Evolutionary conservation across 371 early-diverging fungal species (phyloP).

Genomic region (Saksenaea vasiformis): DNA sequence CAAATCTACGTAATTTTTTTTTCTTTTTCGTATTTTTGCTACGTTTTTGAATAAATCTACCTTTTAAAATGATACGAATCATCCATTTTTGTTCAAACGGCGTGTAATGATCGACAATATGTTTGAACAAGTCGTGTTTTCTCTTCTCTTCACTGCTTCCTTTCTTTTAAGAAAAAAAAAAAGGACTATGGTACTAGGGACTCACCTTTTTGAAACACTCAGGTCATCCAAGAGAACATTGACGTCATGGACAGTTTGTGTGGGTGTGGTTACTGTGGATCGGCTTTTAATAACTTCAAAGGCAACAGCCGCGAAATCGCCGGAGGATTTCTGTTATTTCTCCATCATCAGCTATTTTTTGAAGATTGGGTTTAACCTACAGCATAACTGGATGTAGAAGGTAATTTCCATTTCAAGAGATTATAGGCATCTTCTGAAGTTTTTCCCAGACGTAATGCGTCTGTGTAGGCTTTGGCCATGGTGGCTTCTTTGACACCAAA

Average conservation of each 20-base stretch:
- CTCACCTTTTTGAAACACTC: conserved; percentile 26
- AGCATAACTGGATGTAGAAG: conserved; percentile 32
- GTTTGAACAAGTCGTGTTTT: conserved; percentile 46
- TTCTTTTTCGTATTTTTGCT: background rate
- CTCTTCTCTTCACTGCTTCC: conserved; percentile 18
- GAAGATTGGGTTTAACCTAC: conserved; percentile 16
- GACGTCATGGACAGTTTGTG: conserved; percentile 51
- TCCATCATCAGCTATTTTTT: background rate
- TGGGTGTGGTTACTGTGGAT: conserved; percentile 35
- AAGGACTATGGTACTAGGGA: too few species aligned
- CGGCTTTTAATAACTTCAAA: conserved; percentile 45
- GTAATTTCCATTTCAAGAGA: conserved; percentile 63
- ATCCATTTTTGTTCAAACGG: conserved; percentile 77
- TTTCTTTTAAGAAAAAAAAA: too few species aligned
- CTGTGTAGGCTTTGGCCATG: conserved; percentile 65
- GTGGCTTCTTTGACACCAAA: conserved; percentile 71
- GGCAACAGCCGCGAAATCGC: conserved; percentile 58
- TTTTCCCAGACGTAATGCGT: conserved; percentile 55
- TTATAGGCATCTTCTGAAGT: conserved; percentile 56
- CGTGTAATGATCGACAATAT: conserved; percentile 58
- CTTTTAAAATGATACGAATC: conserved; percentile 72
- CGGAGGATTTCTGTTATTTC: conserved; percentile 39
- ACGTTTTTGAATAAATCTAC: conserved; percentile 23
- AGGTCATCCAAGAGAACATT: conserved; percentile 46
- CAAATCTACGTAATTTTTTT: conserved; percentile 50